A percentile compares a stretch with the other conserved stretches of the same genome.
phyloP scores from a whole-genome alignment of 371 early-diverging fungal genomes.

The Chytridium lagenaria region DNA sequence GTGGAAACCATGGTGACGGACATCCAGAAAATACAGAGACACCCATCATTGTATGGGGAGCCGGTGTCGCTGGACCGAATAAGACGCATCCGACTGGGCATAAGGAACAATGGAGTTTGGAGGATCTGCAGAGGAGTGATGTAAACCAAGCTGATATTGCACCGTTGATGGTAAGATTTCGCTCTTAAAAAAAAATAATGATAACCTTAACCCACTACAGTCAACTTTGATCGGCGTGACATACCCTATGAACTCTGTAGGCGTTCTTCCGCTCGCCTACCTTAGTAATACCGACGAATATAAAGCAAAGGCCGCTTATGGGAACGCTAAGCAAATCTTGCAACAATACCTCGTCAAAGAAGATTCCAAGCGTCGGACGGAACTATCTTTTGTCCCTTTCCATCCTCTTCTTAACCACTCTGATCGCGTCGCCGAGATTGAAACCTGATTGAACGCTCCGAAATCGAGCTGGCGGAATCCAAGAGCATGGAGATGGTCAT shows the following conservation, averaged over 20 bases:
- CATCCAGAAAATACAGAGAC: slow-evolving; percentile 94
- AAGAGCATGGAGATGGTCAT: slow-evolving; percentile 66
- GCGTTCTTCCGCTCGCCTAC: slow-evolving; percentile 81
- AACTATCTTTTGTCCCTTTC: slow-evolving; percentile 82
- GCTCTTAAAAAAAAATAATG: background rate
- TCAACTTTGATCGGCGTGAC: slow-evolving; percentile 83
- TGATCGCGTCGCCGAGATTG: slow-evolving; percentile 60
- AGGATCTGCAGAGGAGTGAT: slow-evolving; percentile 70
- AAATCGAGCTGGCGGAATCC: slow-evolving; percentile 66
- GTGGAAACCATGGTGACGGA: slow-evolving; percentile 93
- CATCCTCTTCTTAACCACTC: slow-evolving; percentile 33
- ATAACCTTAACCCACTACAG: slow-evolving; percentile 39
- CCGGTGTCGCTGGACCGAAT: slow-evolving; percentile 68
- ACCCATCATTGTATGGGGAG: slow-evolving; percentile 95
- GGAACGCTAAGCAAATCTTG: slow-evolving; percentile 84
- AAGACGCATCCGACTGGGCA: slow-evolving; percentile 51
- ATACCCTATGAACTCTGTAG: slow-evolving; percentile 92
- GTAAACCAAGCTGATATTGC: slow-evolving; percentile 95
- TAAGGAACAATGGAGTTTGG: slow-evolving; percentile 64
- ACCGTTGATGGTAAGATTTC: slow-evolving; percentile 78
- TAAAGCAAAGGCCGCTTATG: slow-evolving; percentile 67
- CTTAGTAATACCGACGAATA: slow-evolving; percentile 69
- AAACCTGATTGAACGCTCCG: slow-evolving; percentile 62
- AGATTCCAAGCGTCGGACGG: slow-evolving; percentile 74
- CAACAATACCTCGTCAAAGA: slow-evolving; percentile 83